Base-by-base conservation (phyloP, 2,329 filamentous ascomycete species). In the Didymella sp. region DNA sequence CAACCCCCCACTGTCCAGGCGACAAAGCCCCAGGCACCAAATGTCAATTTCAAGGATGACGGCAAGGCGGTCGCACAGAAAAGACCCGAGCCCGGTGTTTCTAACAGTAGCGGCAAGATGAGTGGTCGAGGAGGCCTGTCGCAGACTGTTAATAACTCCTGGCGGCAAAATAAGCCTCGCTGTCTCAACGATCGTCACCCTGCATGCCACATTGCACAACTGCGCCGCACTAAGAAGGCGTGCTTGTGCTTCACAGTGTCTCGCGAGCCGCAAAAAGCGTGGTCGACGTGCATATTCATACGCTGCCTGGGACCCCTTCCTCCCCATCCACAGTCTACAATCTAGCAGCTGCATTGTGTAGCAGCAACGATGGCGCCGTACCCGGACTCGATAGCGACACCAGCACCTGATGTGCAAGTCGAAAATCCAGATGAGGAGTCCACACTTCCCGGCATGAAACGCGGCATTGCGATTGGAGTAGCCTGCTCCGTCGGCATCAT, bases 381-480 rank as follows among this genome's bases (percentile, higher is more conserved):
- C 28, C 51, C 56, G 43, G 46, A 59, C 19, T 17, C 47, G 22
- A 51, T 45, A 31, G 28, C 45, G 7, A 47, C 51, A n/a, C 37
- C 17, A 24, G 28, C 56, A 41, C 38, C 38, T 19, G 22, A 13
- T 6, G 38, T 41, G 22, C 38, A 41, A 15, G 11, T 13, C n/a
- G n/a, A n/a, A 11, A 12, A 24, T 2, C 38, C 17, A 25, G 38
- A 41, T 25, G 51, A 55, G 31, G 47, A 51, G n/a, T 47, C 56
- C 31, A 56, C 59, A 3, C 60, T 71, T n/a, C 69, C 69, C 13
- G 69, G 69, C 7, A 69, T 71, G 60, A 71, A 71, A 45, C 64
- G 69, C 25, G 69, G 69, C 19, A 70, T 71, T 22, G 69, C 66
- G 17, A 70, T 71, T 27, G 69, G 69, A 9, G 63, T 70, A 19